Evolutionary conservation across 2,329 filamentous ascomycete genomes (phyloP).

Genomic region (Aspergillus brunneoviolaceus): DNA sequence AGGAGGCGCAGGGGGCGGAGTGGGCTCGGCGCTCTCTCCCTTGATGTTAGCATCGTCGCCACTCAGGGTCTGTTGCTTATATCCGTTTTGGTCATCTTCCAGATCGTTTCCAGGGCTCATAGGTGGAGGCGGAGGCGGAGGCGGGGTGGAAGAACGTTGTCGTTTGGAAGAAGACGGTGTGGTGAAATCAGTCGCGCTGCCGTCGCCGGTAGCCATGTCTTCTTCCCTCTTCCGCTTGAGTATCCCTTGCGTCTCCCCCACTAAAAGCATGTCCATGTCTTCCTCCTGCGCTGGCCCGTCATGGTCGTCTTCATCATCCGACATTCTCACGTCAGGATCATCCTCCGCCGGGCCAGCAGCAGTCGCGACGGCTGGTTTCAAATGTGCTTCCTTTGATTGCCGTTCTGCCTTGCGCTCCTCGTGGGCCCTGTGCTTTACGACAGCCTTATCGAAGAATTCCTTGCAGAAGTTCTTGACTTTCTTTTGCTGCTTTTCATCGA

Average conservation of each 20-base stretch:
- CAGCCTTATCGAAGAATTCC: conserved; percentile 82
- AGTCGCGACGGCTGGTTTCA: conserved; percentile 26
- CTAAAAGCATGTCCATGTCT: conserved; percentile 1
- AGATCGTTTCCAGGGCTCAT: conserved; percentile 19
- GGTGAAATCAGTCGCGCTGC: conserved; percentile 31
- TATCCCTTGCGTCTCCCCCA: conserved; percentile 4
- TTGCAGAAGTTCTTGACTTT: conserved; percentile 82
- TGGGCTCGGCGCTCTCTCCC: conserved; percentile 19
- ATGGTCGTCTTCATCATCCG: conserved; percentile 39
- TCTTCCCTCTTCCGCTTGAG: conserved; percentile 66
- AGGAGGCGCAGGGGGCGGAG: conserved; percentile 23
- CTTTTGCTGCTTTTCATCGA: conserved; percentile 74
- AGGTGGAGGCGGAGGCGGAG: conserved; percentile 37
- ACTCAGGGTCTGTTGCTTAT: conserved; percentile 18
- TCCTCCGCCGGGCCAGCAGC: conserved; percentile 19
- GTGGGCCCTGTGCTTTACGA: conserved; percentile 69
- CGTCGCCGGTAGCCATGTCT: conserved; percentile 34
- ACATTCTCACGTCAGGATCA: conserved; percentile 38
- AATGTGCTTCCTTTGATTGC: conserved; percentile 30
- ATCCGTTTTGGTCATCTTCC: conserved; percentile 12
- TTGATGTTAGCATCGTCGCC: conserved; percentile 22
- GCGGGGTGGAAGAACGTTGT: conserved; percentile 48
- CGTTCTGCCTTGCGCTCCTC: conserved; percentile 63
- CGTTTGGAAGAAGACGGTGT: conserved; percentile 55
- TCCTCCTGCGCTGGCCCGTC: conserved; percentile 17